Percentiles rank a stretch among this genome's conserved stretches.
Conservation (phyloP, 768 basidiomycete genomes). For the Megacollybia marginata region DNA sequence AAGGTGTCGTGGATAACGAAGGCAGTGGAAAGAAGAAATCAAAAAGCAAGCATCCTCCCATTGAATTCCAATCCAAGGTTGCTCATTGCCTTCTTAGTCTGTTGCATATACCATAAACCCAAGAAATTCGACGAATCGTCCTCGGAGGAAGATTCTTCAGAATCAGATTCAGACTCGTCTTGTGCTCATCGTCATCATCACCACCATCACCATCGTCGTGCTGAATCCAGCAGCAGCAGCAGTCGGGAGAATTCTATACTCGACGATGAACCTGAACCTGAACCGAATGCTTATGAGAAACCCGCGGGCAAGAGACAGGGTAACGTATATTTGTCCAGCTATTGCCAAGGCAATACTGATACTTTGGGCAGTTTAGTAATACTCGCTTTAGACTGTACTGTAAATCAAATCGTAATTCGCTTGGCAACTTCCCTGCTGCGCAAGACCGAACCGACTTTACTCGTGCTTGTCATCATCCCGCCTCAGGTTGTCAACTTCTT, state of each 20-base stretch:
- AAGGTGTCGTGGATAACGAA: slow-evolving; percentile 88
- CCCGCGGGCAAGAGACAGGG: too few species aligned
- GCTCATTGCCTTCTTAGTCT: slow-evolving; percentile 39
- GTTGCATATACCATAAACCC: slow-evolving; percentile 66
- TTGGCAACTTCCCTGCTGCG: too few species aligned
- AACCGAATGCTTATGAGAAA: slow-evolving; percentile 18
- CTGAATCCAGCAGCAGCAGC: not conserved
- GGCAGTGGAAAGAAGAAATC: slow-evolving; percentile 83
- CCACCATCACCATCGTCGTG: not conserved
- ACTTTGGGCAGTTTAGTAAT: too few species aligned
- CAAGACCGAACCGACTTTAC: too few species aligned
- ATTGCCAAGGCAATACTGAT: too few species aligned
- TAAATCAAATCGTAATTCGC: too few species aligned
- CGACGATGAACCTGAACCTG: slow-evolving; percentile 1
- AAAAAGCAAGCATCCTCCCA: slow-evolving; percentile 39
- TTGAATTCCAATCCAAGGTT: not conserved
- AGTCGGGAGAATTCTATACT: too few species aligned
- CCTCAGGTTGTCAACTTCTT: too few species aligned
- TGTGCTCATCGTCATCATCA: not conserved
- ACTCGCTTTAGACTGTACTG: too few species aligned
- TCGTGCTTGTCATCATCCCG: too few species aligned
- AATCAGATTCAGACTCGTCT: slow-evolving; percentile 18
- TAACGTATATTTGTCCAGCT: too few species aligned
- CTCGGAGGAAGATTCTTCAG: slow-evolving; percentile 37
- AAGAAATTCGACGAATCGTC: slow-evolving; percentile 47